These are phyloP conservation scores for Zea luxurians DNA, from an alignment of 176 grass and related monocot genomes.

Conservation along the genomic window DNA sequence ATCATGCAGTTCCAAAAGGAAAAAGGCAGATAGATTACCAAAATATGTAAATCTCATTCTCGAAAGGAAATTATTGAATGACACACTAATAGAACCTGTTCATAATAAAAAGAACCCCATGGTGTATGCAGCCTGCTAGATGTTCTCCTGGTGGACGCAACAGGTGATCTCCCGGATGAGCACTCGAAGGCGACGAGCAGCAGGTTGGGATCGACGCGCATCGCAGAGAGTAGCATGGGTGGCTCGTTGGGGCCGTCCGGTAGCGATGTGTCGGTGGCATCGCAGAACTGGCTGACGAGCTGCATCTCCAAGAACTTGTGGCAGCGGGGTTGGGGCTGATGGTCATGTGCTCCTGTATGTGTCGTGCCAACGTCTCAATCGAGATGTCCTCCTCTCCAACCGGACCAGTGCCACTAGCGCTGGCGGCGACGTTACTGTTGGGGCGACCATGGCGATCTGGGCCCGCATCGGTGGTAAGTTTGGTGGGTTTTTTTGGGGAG, in stretches of 20 bases:
- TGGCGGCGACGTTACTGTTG: constrained; percentile 32
- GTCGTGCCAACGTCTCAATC: constrained; percentile 71
- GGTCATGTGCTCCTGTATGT: constrained; percentile 70
- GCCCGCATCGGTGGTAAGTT: constrained; percentile 51
- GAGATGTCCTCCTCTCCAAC: constrained; percentile 38
- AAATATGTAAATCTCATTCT: constrained; percentile 96
- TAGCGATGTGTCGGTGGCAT: constrained; percentile 57
- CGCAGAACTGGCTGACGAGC: constrained; percentile 86
- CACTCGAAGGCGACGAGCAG: constrained; percentile 84
- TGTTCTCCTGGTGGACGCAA: constrained; percentile 89
- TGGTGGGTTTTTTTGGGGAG: constrained; percentile 35
- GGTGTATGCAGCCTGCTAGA: constrained; percentile 98
- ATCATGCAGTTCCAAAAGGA: constrained; percentile 3
- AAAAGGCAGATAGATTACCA: constrained; percentile 44
- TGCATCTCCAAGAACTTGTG: constrained; percentile 99
- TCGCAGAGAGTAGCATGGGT: constrained; percentile 66
- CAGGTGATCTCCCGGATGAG: constrained; percentile 98
- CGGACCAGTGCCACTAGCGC: constrained; percentile 27
- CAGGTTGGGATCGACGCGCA: constrained; percentile 83
- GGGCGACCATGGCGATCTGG: constrained; percentile 55
- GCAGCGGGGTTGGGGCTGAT: constrained; percentile 49
- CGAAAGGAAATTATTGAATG: constrained; percentile 35
- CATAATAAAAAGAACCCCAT: constrained; percentile 40
- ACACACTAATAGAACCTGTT: neutral
- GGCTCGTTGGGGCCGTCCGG: constrained; percentile 76